Base-by-base conservation (phyloP, 805 yeast genomes). In the Teunomyces barrocoloradensis region DNA sequence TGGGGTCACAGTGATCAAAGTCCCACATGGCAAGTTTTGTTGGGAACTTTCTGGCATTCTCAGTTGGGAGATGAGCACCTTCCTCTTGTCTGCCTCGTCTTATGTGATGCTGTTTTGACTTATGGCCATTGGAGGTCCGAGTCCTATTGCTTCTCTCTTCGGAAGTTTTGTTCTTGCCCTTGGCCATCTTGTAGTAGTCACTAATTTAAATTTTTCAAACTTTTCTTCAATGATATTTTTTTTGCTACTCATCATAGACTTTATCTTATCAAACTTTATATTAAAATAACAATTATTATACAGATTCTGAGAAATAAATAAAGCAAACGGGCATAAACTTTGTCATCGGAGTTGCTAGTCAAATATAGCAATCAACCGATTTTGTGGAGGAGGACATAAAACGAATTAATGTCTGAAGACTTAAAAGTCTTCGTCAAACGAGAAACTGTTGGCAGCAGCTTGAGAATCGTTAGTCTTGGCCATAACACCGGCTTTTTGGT, bases 401-500 rank as follows among this genome's bases (percentile, higher is more conserved):
- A 35, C 20, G 17, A 18, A 35, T 21, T 12, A 37, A 12, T 37
- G 29, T 27, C 21, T 15, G 32, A 18, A 23, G 42, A n/a, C 27
- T 56, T 84, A 92, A 72, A 92, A 92, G 63, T 94, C 98, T 73
- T 92, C 99, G 70, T 91, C 96, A 60, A 94, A 85, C 42, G 86
- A 74, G 74, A 92, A 91, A 40, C 81, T 80, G 65, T 75, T 75
- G 47, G 76, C 78, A 41, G 69, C 54, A 52, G 71, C 73, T 52
- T 68, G 65, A 52, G 75, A 66, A 58, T 82, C 80, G 56, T 72
- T 70, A 46, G 82, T 69, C 56, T 79, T 78, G 56, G 96, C 92
- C 94, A 92, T 92, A 63, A 92, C 99, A 78, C 99, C 98, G 49
- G 99, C 98, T 78, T 92, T 94, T 77, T 92, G 99, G 76, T 92